Percentiles rank a stretch among this genome's conserved stretches.
phyloP scores from a whole-genome alignment of 23 red algal genomes.

The Gracilaria caudata region DNA sequence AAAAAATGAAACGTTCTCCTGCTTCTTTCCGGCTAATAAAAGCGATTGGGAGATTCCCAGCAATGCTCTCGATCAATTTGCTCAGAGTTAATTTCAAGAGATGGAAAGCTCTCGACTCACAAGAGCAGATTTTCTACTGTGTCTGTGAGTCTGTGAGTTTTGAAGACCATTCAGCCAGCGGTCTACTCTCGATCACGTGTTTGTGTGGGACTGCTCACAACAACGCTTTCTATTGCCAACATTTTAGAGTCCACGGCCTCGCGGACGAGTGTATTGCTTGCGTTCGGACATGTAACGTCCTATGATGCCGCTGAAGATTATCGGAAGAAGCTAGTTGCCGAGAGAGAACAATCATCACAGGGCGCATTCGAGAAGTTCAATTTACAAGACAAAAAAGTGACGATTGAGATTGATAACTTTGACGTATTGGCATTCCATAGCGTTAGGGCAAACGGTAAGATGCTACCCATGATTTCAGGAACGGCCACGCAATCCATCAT shows the following conservation, averaged over 20 bases:
- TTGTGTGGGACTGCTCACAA: not conserved
- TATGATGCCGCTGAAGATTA: not conserved
- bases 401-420: conserved; percentile 18
- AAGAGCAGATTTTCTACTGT: not conserved
- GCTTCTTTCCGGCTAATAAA: conserved; percentile 16
- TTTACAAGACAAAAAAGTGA: not conserved
- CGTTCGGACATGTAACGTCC: not conserved
- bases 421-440: conserved; percentile 1
- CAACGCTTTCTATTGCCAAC: not conserved
- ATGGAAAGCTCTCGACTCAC: not conserved
- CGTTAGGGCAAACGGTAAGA: conserved; percentile 1
- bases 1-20: not conserved
- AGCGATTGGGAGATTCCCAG: not conserved
- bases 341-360: not conserved
- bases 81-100: not conserved
- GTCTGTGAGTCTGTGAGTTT: not conserved
- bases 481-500: conserved; percentile 10
- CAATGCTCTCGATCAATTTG: not conserved
- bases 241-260: conserved; percentile 12
- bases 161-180: conserved; percentile 17
- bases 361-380: conserved; percentile 14
- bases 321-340: conserved; percentile 4
- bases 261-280: conserved; percentile 21
- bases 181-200: not conserved
- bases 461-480: not conserved